These are phyloP conservation scores for Heterobasidion occidentale DNA, from an alignment of 1,284 basidiomycete species.

Conservation along the genomic window DNA sequence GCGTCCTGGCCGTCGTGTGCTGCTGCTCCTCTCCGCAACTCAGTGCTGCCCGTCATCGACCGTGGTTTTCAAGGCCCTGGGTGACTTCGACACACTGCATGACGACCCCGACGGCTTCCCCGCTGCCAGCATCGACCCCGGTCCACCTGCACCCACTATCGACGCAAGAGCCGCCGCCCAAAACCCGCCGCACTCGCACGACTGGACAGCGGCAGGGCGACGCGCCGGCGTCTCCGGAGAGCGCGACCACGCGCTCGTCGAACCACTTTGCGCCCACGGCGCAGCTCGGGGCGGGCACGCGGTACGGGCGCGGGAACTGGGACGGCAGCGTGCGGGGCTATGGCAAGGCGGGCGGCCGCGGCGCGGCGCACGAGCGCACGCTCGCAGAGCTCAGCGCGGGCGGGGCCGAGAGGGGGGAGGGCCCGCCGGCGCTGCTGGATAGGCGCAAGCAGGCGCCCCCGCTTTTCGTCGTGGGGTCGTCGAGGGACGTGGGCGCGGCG, in stretches of 20 bases:
- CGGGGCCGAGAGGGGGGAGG: slow-evolving; percentile 11
- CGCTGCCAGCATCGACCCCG: slow-evolving; percentile 29
- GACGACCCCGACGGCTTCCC: not conserved
- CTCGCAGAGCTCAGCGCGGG: slow-evolving; percentile 13
- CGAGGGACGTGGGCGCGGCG: slow-evolving; percentile 21
- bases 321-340: slow-evolving; percentile 56
- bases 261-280: slow-evolving; percentile 52
- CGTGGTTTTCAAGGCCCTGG: too few species aligned
- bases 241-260: not conserved
- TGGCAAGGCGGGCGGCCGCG: slow-evolving; percentile 28
- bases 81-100: not conserved
- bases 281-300: slow-evolving; percentile 30
- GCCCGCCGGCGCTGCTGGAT: slow-evolving; percentile 29
- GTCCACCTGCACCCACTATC: slow-evolving; percentile 62
- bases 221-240: not conserved
- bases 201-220: slow-evolving; percentile 8
- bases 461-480: slow-evolving; percentile 49
- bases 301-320: slow-evolving; percentile 33
- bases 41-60: too few species aligned
- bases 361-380: not conserved
- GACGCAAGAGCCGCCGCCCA: slow-evolving; percentile 41
- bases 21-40: too few species aligned
- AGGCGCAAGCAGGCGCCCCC: slow-evolving; percentile 27
- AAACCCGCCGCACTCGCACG: slow-evolving; percentile 30
- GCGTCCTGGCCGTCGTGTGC: not conserved